These are phyloP conservation scores for Sarcomyxa edulis DNA, from an alignment of 768 basidiomycete species.

Conservation along the genomic window DNA sequence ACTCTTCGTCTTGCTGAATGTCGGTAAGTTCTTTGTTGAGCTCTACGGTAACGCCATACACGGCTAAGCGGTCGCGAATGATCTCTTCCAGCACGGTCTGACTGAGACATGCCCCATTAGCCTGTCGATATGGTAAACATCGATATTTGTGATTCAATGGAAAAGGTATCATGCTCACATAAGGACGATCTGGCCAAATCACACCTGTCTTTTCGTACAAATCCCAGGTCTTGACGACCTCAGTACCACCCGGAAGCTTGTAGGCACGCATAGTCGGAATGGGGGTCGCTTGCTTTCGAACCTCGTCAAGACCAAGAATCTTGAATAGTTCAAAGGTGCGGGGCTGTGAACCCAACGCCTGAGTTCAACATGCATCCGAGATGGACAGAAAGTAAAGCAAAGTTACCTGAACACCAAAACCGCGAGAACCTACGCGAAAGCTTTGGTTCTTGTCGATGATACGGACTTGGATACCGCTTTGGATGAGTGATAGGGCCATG, in stretches of 20 bases:
- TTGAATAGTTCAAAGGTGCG: slow-evolving; percentile 19
- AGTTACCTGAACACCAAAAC: slow-evolving; percentile 16
- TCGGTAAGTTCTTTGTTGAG: slow-evolving; percentile 11
- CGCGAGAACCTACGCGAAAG: slow-evolving; percentile 15
- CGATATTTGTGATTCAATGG: background rate
- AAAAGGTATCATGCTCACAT: slow-evolving; percentile 5
- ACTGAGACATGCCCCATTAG: slow-evolving; percentile 13
- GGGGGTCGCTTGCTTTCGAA: slow-evolving; percentile 11
- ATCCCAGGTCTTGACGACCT: slow-evolving; percentile 19
- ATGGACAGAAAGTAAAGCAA: background rate
- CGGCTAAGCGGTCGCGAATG: slow-evolving; percentile 11
- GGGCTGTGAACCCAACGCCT: slow-evolving; percentile 11
- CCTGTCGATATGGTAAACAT: slow-evolving; percentile 5
- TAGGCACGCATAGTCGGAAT: slow-evolving; percentile 21
- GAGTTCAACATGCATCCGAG: background rate
- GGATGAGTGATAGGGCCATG: slow-evolving; percentile 21
- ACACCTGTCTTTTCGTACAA: slow-evolving; percentile 14
- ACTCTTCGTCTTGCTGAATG: slow-evolving; percentile 10
- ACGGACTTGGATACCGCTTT: slow-evolving; percentile 25
- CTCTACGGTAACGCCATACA: slow-evolving; percentile 14
- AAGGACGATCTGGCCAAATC: slow-evolving; percentile 16
- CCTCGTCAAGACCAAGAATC: slow-evolving; percentile 14
- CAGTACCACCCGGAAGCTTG: slow-evolving; percentile 18
- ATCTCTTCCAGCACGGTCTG: slow-evolving; percentile 13
- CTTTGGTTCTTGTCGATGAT: slow-evolving; percentile 16